phyloP scores from a whole-genome alignment of 179 eudicot genomes.

The Patellifolia procumbens region DNA sequence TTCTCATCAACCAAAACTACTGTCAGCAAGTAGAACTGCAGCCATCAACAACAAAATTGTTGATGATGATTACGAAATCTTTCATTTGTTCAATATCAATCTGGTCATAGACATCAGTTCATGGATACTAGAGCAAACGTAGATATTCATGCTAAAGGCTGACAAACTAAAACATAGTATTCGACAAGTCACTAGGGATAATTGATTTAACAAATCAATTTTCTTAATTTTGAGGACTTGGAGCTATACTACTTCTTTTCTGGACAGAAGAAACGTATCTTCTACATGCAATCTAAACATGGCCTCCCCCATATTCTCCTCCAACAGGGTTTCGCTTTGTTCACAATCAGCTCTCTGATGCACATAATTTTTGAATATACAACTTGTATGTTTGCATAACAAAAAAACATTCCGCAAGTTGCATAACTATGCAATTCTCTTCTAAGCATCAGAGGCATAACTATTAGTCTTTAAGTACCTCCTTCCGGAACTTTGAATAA shows the following conservation, averaged over 20 bases:
- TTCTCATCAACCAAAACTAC: neutral
- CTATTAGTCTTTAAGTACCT: too few relatives aligned
- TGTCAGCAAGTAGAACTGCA: neutral
- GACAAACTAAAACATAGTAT: neutral
- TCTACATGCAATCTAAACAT: neutral
- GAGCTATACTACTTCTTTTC: neutral
- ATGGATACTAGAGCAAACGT: neutral
- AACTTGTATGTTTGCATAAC: too few relatives aligned
- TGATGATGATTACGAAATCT: neutral
- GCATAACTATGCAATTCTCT: too few relatives aligned
- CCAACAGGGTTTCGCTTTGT: neutral
- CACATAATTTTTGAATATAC: too few relatives aligned
- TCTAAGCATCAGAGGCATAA: neutral
- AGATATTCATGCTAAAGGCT: neutral
- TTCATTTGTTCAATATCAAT: neutral
- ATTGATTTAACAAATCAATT: neutral
- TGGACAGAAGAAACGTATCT: neutral
- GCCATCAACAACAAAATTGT: too few relatives aligned
- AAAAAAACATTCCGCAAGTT: too few relatives aligned
- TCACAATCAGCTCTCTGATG: too few relatives aligned
- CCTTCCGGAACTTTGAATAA: neutral
- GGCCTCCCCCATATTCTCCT: neutral
- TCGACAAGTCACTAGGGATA: neutral
- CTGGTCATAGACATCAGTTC: neutral
- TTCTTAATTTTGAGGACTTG: neutral